These are phyloP conservation scores for Penicillium mononematosum DNA, from an alignment of 495 filamentous ascomycete genomes.

Conservation along the genomic window DNA sequence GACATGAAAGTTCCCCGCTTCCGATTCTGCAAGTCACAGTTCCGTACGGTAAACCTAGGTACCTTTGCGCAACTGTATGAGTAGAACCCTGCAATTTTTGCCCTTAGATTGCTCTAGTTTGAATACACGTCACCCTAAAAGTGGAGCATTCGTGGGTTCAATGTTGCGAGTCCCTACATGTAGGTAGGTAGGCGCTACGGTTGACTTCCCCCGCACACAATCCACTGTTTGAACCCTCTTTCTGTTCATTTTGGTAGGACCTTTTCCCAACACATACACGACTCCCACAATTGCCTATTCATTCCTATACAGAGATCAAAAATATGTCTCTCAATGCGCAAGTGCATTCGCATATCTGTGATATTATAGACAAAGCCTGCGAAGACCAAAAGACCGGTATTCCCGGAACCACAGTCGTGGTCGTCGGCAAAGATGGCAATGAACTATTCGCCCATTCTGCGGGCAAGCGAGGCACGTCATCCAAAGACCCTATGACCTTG, in stretches of 20 bases:
- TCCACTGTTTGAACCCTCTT: not conserved
- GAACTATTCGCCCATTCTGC: not conserved
- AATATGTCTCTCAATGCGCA: constrained; percentile 1
- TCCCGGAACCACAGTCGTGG: constrained; percentile 4
- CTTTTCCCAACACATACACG: not conserved
- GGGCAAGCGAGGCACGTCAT: constrained; percentile 42
- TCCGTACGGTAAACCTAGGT: too few relatives aligned
- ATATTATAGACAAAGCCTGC: not conserved
- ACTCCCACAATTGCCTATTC: not conserved
- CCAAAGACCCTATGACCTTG: constrained; percentile 45
- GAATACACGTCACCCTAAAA: too few relatives aligned
- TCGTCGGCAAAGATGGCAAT: constrained; percentile 4
- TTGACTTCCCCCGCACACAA: not conserved
- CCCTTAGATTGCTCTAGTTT: too few relatives aligned
- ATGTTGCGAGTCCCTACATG: too few relatives aligned
- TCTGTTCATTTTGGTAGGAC: not conserved
- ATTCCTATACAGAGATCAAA: not conserved
- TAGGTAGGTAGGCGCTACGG: too few relatives aligned
- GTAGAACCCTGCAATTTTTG: too few relatives aligned
- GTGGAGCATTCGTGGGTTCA: too few relatives aligned
- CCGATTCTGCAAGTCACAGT: too few relatives aligned
- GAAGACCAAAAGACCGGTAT: constrained; percentile 3
- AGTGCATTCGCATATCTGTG: not conserved
- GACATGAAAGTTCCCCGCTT: not conserved
- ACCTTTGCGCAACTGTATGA: too few relatives aligned